These are phyloP conservation scores for Trametes coccinea DNA, from an alignment of 768 basidiomycete species.

Conservation along the genomic window DNA sequence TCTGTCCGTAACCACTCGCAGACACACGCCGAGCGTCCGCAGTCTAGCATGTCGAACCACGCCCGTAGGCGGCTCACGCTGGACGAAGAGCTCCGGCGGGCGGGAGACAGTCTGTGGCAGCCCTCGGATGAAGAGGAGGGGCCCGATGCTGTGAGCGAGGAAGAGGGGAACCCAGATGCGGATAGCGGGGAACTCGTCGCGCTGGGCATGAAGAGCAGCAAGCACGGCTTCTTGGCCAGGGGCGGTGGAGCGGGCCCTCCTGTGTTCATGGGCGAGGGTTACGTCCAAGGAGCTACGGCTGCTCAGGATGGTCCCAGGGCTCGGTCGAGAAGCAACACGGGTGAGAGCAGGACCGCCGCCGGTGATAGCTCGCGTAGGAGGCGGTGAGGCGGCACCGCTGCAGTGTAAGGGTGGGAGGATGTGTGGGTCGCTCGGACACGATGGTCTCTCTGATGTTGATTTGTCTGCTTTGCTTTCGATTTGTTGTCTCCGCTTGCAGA, in stretches of 20 bases:
- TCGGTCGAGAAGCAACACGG: slow-evolving; percentile 12
- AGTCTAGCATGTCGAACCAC: slow-evolving; percentile 22
- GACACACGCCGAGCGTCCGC: neutral
- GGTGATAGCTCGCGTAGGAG: neutral
- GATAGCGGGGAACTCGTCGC: slow-evolving; percentile 55
- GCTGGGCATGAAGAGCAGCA: slow-evolving; percentile 55
- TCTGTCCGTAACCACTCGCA: slow-evolving; percentile 11
- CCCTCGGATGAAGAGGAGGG: slow-evolving; percentile 31
- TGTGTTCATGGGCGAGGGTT: slow-evolving; percentile 71
- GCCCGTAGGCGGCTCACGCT: slow-evolving; percentile 52
- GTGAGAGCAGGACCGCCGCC: slow-evolving; percentile 5
- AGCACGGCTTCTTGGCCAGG: slow-evolving; percentile 65
- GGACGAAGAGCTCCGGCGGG: slow-evolving; percentile 64
- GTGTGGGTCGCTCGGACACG: neutral
- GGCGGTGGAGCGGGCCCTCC: slow-evolving; percentile 74
- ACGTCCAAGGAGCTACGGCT: slow-evolving; percentile 53
- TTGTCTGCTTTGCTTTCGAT: slow-evolving; percentile 22
- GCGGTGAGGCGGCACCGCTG: neutral
- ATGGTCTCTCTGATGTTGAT: neutral
- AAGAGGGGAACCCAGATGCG: slow-evolving; percentile 33
- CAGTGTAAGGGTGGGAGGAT: neutral
- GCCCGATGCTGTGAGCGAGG: neutral
- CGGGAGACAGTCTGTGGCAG: slow-evolving; percentile 35
- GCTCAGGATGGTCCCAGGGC: slow-evolving; percentile 20
- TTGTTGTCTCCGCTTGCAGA: slow-evolving; percentile 9